Evolutionary conservation across 2,329 filamentous ascomycete genomes (phyloP).

Genomic region (Lasiodiplodia sp.): DNA sequence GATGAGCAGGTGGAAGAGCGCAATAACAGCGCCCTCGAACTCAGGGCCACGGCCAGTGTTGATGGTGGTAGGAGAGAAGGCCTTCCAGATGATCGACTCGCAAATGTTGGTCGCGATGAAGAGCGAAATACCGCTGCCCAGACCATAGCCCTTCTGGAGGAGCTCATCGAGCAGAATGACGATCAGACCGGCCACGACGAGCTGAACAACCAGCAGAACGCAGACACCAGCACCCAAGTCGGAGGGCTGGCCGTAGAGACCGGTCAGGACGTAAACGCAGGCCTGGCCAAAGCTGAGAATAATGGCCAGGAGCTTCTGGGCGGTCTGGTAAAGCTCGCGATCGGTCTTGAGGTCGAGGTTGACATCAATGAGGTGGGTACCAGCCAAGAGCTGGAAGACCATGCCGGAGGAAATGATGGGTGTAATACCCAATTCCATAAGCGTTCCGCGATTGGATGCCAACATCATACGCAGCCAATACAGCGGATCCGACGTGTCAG

Average conservation of each 20-base stretch:
- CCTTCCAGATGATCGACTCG: slow-evolving; percentile 99
- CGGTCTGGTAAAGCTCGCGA: slow-evolving; percentile 99
- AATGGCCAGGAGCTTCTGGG: slow-evolving; percentile 90
- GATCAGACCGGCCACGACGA: slow-evolving; percentile 96
- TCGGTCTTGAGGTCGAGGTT: slow-evolving; percentile 99
- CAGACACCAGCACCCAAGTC: slow-evolving; percentile 98
- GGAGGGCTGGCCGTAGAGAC: slow-evolving; percentile 92
- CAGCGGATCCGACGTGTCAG: slow-evolving; percentile 90
- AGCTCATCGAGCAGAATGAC: slow-evolving; percentile 99
- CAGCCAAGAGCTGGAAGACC: slow-evolving; percentile 99
- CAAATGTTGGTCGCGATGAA: slow-evolving; percentile 99
- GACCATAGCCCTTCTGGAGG: slow-evolving; percentile 98
- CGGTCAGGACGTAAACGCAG: slow-evolving; percentile 95
- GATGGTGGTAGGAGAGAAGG: slow-evolving; percentile 98
- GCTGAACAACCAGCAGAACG: slow-evolving; percentile 96
- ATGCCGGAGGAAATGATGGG: slow-evolving; percentile 99
- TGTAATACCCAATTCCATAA: slow-evolving; percentile 95
- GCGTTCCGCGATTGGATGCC: slow-evolving; percentile 95
- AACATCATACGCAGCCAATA: slow-evolving; percentile 99
- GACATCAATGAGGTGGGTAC: slow-evolving; percentile 99
- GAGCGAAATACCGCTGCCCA: slow-evolving; percentile 97
- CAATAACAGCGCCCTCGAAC: slow-evolving; percentile 98
- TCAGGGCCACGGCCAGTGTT: slow-evolving; percentile 99
- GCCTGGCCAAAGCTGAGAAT: slow-evolving; percentile 97
- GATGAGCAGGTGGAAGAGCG: slow-evolving; percentile 95